Percentiles rank a stretch among this genome's conserved stretches.
phyloP scores from a whole-genome alignment of 2,329 filamentous ascomycete species.

The Stagonosporopsis chrysanthemi region DNA sequence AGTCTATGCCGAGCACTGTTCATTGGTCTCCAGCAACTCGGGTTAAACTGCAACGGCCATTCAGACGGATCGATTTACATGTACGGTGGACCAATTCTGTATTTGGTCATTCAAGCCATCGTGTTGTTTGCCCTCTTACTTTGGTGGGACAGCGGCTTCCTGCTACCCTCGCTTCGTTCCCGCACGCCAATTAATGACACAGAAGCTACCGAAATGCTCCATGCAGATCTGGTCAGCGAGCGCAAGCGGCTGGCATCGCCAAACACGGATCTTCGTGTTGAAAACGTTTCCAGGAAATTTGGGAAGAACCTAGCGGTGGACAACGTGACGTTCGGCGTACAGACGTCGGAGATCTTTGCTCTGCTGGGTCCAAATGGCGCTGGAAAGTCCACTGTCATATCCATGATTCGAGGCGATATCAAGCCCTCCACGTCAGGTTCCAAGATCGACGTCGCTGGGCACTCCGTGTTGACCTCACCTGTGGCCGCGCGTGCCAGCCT shows the following conservation, averaged over 20 bases:
- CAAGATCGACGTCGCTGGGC: constrained; percentile 77
- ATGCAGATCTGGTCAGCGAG: constrained; percentile 67
- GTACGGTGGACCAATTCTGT: constrained; percentile 84
- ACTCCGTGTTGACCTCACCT: constrained; percentile 68
- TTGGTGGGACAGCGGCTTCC: constrained; percentile 43
- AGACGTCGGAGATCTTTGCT: constrained; percentile 81
- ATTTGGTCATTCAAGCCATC: constrained; percentile 75
- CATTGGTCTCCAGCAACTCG: constrained; percentile 64
- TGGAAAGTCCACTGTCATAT: constrained; percentile 88
- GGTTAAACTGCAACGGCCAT: constrained; percentile 69
- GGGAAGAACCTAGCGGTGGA: constrained; percentile 70
- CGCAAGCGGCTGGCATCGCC: constrained; percentile 68
- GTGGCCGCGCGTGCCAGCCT: constrained; percentile 76
- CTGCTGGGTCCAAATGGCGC: constrained; percentile 89
- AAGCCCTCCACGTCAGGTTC: constrained; percentile 70
- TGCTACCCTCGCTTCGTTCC: constrained; percentile 57
- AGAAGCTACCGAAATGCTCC: constrained; percentile 60
- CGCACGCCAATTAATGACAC: constrained; percentile 51
- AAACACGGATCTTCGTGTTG: constrained; percentile 74
- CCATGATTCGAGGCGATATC: constrained; percentile 82
- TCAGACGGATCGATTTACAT: constrained; percentile 70
- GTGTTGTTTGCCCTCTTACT: constrained; percentile 75
- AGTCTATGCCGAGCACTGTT: constrained; percentile 29
- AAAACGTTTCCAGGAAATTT: constrained; percentile 80
- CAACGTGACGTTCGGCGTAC: constrained; percentile 81